phyloP scores from a whole-genome alignment of 371 early-diverging fungal genomes.

The Mortierella sp. region DNA sequence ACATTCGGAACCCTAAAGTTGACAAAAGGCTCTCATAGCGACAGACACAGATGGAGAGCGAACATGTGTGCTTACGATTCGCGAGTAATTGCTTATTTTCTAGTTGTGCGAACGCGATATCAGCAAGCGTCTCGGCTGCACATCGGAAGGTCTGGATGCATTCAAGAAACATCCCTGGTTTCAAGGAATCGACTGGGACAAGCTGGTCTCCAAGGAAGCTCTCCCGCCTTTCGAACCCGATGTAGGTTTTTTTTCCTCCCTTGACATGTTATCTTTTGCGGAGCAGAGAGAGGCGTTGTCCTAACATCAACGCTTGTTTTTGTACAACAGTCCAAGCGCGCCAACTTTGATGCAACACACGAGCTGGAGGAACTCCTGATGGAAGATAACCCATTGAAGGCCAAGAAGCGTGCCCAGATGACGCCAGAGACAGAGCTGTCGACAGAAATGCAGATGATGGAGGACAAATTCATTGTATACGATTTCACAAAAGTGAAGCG shows the following conservation, averaged over 20 bases:
- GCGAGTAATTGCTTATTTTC: slow-evolving; percentile 1
- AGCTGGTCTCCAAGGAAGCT: slow-evolving; percentile 66
- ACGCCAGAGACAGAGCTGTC: slow-evolving; percentile 58
- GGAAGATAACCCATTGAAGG: slow-evolving; percentile 85
- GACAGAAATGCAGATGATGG: slow-evolving; percentile 70
- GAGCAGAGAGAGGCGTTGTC: neutral
- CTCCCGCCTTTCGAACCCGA: slow-evolving; percentile 76
- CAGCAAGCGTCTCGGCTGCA: slow-evolving; percentile 70
- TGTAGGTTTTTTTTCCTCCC: slow-evolving; percentile 42
- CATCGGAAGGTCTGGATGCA: slow-evolving; percentile 64
- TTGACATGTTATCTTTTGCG: neutral
- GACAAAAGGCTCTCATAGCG: neutral
- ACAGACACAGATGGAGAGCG: neutral
- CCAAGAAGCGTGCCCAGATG: slow-evolving; percentile 58
- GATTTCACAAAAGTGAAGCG: slow-evolving; percentile 69
- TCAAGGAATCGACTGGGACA: slow-evolving; percentile 68
- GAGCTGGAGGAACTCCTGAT: slow-evolving; percentile 93
- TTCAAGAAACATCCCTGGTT: slow-evolving; percentile 78
- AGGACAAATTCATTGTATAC: slow-evolving; percentile 72
- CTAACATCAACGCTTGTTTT: neutral
- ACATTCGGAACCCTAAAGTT: neutral
- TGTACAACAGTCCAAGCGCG: slow-evolving; percentile 66
- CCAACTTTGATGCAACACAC: slow-evolving; percentile 94
- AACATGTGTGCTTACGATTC: slow-evolving; percentile 1
- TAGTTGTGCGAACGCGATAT: slow-evolving; percentile 75